Evolutionary conservation across 1,284 basidiomycete species (phyloP), one percentile per base, ranked within the genome.

Genomic region (Ceratobasidium sp.): DNA sequence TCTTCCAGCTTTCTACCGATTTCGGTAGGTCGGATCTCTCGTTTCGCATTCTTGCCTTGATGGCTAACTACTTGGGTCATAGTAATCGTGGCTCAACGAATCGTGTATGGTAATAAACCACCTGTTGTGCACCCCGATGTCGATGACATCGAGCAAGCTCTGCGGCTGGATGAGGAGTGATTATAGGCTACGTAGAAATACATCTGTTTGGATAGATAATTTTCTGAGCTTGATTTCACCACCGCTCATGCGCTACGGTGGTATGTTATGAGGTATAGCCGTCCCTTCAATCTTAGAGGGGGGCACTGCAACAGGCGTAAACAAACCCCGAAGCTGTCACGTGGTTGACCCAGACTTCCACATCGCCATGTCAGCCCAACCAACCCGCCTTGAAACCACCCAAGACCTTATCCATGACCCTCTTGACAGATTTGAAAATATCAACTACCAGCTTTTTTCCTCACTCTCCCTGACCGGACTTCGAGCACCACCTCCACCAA

Each of bases 1-100:
- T 94, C 74, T 93, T 94, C 80, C 93, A 94, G 79, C 81, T 94
- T 59, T 91, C 90, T 2, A 83, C 94, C 49, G 92, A 94, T 80
- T 81, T 86, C 77, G 90, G 92, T 92, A 76, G 79, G 90, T 80
- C 4, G 22, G n/a, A 22, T 37, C 64, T 59, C 29, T 31, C 11
- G 8, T 56, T 24, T 43, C 27, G 22, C 13, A 29, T 59, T 62
- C 54, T 69, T 66, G 69, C 61, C 64, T 74, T 62, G 37, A 31
- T 49, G 62, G 76, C 69, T 76, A 62, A 51, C 48, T 62, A 64
- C 66, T 76, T 73, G 43, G n/a, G 16, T 29, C 16, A 19, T 64
- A 91, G 92, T 86, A 43, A 94, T 94, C 78, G 82, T 93, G 34
- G 80, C 84, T 5, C 92, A 94, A 79, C 86, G 92, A 59, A 46